A percentile compares a stretch with the other conserved stretches of the same genome.
Evolutionary conservation across 345 rosid species (phyloP).

Genomic region (Linum trigynum): DNA sequence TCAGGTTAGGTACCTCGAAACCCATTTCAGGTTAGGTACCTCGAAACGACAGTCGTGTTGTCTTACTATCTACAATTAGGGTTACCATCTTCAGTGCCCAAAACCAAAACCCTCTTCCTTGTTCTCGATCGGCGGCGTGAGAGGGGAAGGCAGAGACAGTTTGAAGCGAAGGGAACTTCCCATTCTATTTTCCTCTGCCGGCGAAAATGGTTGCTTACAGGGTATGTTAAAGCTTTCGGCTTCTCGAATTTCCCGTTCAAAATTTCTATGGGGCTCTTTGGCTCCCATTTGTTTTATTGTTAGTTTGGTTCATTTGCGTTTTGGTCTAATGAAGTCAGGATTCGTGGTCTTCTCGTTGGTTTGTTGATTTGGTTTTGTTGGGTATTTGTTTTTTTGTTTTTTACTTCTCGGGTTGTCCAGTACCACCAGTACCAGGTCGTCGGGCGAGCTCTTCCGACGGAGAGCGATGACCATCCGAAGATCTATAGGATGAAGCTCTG

Average conservation of each 20-base stretch:
- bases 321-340: too few species aligned
- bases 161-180: neutral
- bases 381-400: too few species aligned
- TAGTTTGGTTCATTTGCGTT: neutral
- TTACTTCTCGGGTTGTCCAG: neutral
- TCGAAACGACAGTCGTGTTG: neutral
- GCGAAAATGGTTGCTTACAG: neutral
- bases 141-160: too few species aligned
- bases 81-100: neutral
- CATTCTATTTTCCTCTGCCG: neutral
- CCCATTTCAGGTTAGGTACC: too few species aligned
- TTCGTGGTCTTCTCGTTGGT: neutral
- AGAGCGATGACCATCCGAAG: neutral
- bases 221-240: neutral
- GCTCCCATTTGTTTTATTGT: neutral
- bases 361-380: neutral
- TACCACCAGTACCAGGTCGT: neutral
- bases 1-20: too few species aligned
- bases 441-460: neutral
- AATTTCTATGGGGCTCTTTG: too few species aligned
- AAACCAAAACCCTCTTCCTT: neutral
- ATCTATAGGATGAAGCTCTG: neutral
- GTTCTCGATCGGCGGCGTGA: neutral
- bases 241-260: too few species aligned
- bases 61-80: neutral